A percentile compares a stretch with the other conserved stretches of the same genome.
Evolutionary conservation across 805 yeast genomes (phyloP).

Genomic region (Peterozyma xylosa): DNA sequence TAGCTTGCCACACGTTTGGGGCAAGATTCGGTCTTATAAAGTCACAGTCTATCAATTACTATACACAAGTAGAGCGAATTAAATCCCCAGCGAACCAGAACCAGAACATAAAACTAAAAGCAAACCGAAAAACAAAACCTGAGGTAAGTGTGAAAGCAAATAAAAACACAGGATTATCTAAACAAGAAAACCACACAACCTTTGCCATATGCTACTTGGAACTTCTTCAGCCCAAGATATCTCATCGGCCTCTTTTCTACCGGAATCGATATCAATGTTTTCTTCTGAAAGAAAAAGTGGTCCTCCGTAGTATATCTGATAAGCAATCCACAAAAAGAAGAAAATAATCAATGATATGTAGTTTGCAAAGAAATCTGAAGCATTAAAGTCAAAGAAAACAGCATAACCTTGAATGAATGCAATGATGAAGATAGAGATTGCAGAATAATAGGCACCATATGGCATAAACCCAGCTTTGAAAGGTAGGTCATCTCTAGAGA

Average conservation of each 20-base stretch:
- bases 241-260: slow-evolving; percentile 56
- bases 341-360: slow-evolving; percentile 66
- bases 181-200: slow-evolving; percentile 27
- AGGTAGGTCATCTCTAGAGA: slow-evolving; percentile 12
- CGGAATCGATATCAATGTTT: slow-evolving; percentile 62
- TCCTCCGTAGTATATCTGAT: neutral
- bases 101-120: too few relatives aligned
- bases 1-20: too few relatives aligned
- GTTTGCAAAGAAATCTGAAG: slow-evolving; percentile 54
- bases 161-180: too few relatives aligned
- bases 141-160: too few relatives aligned
- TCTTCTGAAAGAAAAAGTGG: slow-evolving; percentile 39
- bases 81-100: too few relatives aligned
- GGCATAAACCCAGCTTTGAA: slow-evolving; percentile 43
- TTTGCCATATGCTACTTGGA: slow-evolving; percentile 46
- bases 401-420: slow-evolving; percentile 66
- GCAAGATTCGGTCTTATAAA: too few relatives aligned
- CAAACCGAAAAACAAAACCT: too few relatives aligned
- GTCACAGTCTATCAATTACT: too few relatives aligned
- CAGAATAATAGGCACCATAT: slow-evolving; percentile 53
- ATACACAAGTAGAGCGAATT: too few relatives aligned
- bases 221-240: slow-evolving; percentile 49
- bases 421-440: slow-evolving; percentile 43
- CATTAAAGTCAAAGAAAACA: slow-evolving; percentile 48
- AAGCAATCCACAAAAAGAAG: slow-evolving; percentile 40